Evolutionary conservation across 176 grass and related monocot genomes (phyloP).

Genomic region (Pontederia paniculata): DNA sequence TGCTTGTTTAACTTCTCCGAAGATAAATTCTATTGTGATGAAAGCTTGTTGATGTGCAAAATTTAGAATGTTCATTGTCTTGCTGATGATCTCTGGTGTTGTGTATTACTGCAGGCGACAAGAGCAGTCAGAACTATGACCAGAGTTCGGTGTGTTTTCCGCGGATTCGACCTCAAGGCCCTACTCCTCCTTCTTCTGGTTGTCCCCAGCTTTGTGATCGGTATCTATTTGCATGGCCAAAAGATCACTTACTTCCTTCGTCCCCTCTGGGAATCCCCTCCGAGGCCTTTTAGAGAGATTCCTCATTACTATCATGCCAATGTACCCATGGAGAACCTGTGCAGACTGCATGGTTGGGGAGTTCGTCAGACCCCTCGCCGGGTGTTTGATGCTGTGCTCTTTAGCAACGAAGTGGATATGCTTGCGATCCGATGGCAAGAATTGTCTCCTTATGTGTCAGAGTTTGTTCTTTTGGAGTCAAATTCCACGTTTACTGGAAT

Average conservation of each 20-base stretch:
- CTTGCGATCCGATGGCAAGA: constrained; percentile 2
- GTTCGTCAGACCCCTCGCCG: not conserved
- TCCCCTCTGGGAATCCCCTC: constrained; percentile 6
- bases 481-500: constrained; percentile 3
- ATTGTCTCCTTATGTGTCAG: constrained; percentile 3
- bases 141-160: not conserved
- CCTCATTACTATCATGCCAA: constrained; percentile 5
- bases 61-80: not conserved
- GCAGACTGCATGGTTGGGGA: constrained; percentile 7
- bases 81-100: not conserved
- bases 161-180: not conserved
- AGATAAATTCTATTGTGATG: not conserved
- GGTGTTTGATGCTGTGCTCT: constrained; percentile 9
- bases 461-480: constrained; percentile 3
- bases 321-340: constrained; percentile 1
- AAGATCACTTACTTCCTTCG: constrained; percentile 6
- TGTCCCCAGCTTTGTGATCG: not conserved
- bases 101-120: not conserved
- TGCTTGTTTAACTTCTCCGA: not conserved
- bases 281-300: constrained; percentile 1
- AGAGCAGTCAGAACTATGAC: not conserved
- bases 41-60: too few species aligned
- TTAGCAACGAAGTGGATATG: constrained; percentile 6
- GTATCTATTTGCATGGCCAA: not conserved
- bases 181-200: not conserved